Evolutionary conservation across 78 protist species (phyloP), one percentile per base, ranked within the genome.

Genomic region (Dictyostelium intermedium): DNA sequence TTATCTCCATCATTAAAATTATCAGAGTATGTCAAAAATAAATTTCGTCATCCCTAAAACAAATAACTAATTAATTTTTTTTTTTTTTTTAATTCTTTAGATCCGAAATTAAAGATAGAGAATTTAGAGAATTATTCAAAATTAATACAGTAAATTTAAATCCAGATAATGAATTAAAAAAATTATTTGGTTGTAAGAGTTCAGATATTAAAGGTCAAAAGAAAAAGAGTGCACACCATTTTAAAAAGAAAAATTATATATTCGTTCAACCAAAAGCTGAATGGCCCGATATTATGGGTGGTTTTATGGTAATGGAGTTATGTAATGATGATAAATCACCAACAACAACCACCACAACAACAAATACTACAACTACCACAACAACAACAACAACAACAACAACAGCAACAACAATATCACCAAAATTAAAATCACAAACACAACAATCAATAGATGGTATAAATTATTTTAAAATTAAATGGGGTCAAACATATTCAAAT

Each of bases 101-200:
- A 74, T 0, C 3, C 6, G 66, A 50, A n/a, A 32, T 50, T 23
- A 69, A 61, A 60, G 23, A 37, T n/a, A 6, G 41, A 85, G 83
- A 50, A 34, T 89, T 32, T 30, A 37, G 7, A 18, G 56, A 80
- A 14, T 43, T 89, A 45, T 66, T 89, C 32, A 35, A 72, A 32
- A 47, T 89, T 34, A 76, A 80, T 50, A 63, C 39, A 34, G 53
- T 5, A 3, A 14, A 47, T 34, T 45, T 89, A 23, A 89, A 80
- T 35, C 82, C 87, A 69, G 66, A 83, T 27, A 81, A 81, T 35
- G 94, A 89, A 50, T 35, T 89, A 6, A 89, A 89, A 25, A 89
- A 89, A 34, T 27, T 89, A 41, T 89, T 89, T 50, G 94, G 94
- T 34, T 89, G 94, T n/a, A 89, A 78, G 50, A 43, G 66, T 30